Evolutionary conservation across 352 stramenopile genomes (phyloP).

Genomic region (Globisporangium cederbergense): DNA sequence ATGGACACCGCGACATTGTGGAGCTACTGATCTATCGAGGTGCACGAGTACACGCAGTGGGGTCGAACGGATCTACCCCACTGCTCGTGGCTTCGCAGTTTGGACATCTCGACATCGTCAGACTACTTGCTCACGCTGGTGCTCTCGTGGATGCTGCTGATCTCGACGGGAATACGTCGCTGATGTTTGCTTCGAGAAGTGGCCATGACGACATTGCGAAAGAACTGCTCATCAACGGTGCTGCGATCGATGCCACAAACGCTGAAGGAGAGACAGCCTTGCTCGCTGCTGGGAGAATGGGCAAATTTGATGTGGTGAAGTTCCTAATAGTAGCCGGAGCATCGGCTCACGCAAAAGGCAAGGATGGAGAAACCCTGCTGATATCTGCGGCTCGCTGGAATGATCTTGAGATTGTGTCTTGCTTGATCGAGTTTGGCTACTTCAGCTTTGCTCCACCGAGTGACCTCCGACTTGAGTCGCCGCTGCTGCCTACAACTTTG

Average conservation of each 20-base stretch:
- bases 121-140: neutral
- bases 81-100: constrained; percentile 3
- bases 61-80: neutral
- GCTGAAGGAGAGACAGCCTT: neutral
- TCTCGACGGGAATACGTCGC: neutral
- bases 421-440: neutral
- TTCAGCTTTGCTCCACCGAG: neutral
- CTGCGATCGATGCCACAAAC: neutral
- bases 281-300: constrained; percentile 7
- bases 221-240: neutral
- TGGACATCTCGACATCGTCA: constrained; percentile 1
- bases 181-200: constrained; percentile 7
- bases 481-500: neutral
- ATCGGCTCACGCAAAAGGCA: constrained; percentile 6
- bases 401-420: neutral
- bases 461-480: neutral
- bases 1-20: constrained; percentile 1
- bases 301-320: constrained; percentile 2
- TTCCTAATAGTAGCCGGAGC: neutral
- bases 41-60: constrained; percentile 1
- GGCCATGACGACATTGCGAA: neutral
- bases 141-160: constrained; percentile 1
- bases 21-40: neutral
- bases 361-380: constrained; percentile 3
- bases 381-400: constrained; percentile 7